A percentile compares a stretch with the other conserved stretches of the same genome.
These are phyloP conservation scores for Lactifluus piperatus DNA, from an alignment of 768 basidiomycete species.

Conservation along the genomic window DNA sequence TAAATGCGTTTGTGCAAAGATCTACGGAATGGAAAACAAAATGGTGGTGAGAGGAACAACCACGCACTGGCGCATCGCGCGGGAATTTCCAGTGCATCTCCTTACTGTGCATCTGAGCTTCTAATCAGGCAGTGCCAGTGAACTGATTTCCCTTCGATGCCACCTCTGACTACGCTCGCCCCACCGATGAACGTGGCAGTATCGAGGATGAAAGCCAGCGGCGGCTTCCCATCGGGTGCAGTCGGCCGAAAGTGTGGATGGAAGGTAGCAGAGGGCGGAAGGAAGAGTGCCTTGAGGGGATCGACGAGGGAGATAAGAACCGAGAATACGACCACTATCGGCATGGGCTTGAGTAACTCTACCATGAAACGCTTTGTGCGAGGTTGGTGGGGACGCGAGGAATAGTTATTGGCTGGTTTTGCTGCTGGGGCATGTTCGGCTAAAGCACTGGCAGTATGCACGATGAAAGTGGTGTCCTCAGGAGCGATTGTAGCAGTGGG, in stretches of 20 bases:
- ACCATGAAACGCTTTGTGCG: not conserved
- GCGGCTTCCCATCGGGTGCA: constrained; percentile 61
- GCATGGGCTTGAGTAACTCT: constrained; percentile 36
- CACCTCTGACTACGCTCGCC: no score
- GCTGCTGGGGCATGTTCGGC: not conserved
- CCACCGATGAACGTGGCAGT: constrained; percentile 50
- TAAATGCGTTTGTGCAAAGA: no score
- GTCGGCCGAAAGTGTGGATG: constrained; percentile 29
- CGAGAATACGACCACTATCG: constrained; percentile 43
- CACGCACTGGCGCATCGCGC: no score
- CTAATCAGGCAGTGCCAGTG: no score
- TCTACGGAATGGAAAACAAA: no score
- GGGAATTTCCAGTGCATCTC: no score
- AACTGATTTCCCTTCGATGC: no score
- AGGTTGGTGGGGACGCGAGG: not conserved
- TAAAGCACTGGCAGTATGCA: not conserved
- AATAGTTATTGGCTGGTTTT: not conserved
- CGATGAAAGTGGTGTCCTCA: not conserved
- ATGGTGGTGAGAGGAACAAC: no score
- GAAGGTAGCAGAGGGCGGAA: constrained; percentile 34
- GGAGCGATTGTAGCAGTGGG: constrained; percentile 3
- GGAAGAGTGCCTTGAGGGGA: constrained; percentile 52
- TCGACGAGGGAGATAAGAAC: constrained; percentile 50
- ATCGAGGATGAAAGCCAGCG: constrained; percentile 52
- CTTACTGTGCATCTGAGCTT: no score